Base-by-base conservation (phyloP, 2,329 filamentous ascomycete species). In the Cladosporium cucumerinum region DNA sequence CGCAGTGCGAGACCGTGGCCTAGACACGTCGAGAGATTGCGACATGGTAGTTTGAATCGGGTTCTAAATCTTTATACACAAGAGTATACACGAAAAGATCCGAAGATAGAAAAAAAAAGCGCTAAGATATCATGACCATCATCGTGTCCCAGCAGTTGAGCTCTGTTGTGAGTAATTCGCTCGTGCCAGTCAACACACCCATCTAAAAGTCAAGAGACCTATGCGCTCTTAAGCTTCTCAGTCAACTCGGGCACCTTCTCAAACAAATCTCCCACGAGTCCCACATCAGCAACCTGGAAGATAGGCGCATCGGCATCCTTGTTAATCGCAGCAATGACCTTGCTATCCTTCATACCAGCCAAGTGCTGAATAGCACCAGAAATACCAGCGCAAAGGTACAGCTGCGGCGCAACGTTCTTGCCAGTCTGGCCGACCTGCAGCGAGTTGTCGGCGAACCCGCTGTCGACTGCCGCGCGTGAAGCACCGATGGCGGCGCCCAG, bases 271-370 rank as follows among this genome's bases (percentile, higher is more conserved):
- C 93, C 94, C 5, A 99, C 94, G 61, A 99, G 82, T 14, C 95
- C 95, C 62, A 98, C 93, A 79, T 99, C 95, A 5, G 95, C 95
- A 66, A 99, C 88, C 80, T 99, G 95, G 85, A 99, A 99, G 72
- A 99, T 99, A 32, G 95, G 95, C 65, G 95, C 95, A 79, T 99
- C 95, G 5, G 88, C 83, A 75, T 99, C 95, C 83, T 99, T 99
- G 85, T 99, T 99, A 76, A 99, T 98, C 16, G 92, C 92, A 25
- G 94, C 95, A 81, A 99, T 99, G 66, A 99, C 95, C 83, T 99
- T 99, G 83, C 93, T 97, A 77, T 99, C 95, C 86, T 99, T 99
- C 95, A 99, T 99, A 76, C 95, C 95, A 34, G 95, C 95, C 80
- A 99, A 80, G 83, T 99, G 95, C 81, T 99, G 95, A 72, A 99